These are phyloP conservation scores for Skeletonema marinoi DNA, from an alignment of 108 stramenopile species.

Conservation along the genomic window DNA sequence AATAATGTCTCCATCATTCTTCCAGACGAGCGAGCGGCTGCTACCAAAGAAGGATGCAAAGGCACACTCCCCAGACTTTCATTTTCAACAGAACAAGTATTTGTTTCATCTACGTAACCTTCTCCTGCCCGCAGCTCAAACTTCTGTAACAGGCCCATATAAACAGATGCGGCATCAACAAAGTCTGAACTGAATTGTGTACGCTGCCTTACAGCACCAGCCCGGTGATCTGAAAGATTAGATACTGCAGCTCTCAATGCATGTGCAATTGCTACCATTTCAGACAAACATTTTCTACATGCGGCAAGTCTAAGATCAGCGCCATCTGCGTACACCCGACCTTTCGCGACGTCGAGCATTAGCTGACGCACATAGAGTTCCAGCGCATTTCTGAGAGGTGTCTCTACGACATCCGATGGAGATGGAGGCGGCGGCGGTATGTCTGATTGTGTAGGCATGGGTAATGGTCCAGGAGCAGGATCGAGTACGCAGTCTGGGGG, in stretches of 20 bases:
- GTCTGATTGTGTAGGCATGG: constrained; percentile 23
- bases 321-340: constrained; percentile 77
- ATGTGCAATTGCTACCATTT: constrained; percentile 81
- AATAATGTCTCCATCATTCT: constrained; percentile 79
- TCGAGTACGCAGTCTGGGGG: constrained; percentile 69
- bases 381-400: constrained; percentile 76
- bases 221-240: constrained; percentile 83
- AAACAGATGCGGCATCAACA: constrained; percentile 51
- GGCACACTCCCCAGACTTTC: constrained; percentile 54
- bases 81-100: constrained; percentile 12
- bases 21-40: constrained; percentile 75
- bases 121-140: constrained; percentile 51
- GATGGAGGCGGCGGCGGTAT: constrained; percentile 54
- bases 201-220: constrained; percentile 66
- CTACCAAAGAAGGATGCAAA: constrained; percentile 70
- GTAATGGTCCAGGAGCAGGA: constrained; percentile 57
- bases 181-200: constrained; percentile 68
- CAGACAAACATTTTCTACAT: constrained; percentile 73
- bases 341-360: constrained; percentile 73
- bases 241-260: constrained; percentile 83
- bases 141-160: constrained; percentile 55
- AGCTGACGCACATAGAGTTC: constrained; percentile 81
- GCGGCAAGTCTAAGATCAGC: constrained; percentile 72
- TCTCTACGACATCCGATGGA: constrained; percentile 31
- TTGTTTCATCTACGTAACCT: background rate